These are phyloP conservation scores for Mycena floridula DNA, from an alignment of 768 basidiomycete genomes.

Conservation along the genomic window DNA sequence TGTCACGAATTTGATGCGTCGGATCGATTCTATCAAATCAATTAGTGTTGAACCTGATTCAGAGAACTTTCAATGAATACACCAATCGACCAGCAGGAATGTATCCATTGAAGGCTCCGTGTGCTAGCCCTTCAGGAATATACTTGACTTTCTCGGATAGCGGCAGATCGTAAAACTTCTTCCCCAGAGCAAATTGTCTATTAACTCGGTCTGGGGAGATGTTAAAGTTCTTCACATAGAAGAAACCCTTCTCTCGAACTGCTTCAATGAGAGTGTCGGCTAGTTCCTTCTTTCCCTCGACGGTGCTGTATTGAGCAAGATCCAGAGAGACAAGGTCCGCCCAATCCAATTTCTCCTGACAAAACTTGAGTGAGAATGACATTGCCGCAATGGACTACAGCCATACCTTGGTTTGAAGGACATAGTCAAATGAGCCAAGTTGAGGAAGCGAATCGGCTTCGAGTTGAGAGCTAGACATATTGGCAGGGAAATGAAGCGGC, in stretches of 20 bases:
- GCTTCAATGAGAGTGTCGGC: conserved; percentile 37
- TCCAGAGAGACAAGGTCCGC: conserved; percentile 43
- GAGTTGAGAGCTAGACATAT: too few species aligned
- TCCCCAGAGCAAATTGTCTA: conserved; percentile 41
- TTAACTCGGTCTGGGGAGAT: conserved; percentile 42
- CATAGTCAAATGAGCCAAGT: conserved; percentile 26
- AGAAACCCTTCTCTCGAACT: conserved; percentile 41
- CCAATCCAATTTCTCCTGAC: conserved; percentile 46
- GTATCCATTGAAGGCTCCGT: conserved; percentile 44
- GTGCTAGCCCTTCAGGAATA: conserved; percentile 32
- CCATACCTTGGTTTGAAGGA: conserved; percentile 26
- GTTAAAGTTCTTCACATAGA: conserved; percentile 46
- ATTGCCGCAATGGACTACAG: not conserved
- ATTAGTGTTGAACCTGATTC: too few species aligned
- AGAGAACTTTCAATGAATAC: not conserved
- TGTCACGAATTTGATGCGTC: conserved; percentile 30
- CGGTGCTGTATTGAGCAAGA: conserved; percentile 29
- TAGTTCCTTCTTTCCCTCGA: conserved; percentile 35
- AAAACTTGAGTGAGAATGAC: conserved; percentile 5
- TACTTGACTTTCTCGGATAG: conserved; percentile 45
- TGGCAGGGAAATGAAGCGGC: too few species aligned
- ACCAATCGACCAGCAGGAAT: conserved; percentile 36
- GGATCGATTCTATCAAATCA: conserved; percentile 23
- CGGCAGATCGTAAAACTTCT: conserved; percentile 41
- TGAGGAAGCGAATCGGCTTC: too few species aligned